These are phyloP conservation scores for Rhizoctonia solani DNA, from an alignment of 1,284 basidiomycete species.

Conservation along the genomic window DNA sequence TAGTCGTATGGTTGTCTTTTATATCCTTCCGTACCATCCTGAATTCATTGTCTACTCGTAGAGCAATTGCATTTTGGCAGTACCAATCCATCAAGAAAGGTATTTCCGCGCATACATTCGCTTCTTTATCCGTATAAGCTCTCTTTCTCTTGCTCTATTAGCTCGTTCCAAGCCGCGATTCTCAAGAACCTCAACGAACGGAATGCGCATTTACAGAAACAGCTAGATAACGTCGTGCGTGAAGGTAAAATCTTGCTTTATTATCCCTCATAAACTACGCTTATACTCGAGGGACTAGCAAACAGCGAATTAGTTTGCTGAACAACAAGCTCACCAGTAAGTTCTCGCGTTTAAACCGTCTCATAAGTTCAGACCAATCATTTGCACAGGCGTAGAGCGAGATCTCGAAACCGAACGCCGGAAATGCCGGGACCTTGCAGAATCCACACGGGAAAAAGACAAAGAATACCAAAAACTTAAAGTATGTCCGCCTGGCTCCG, in stretches of 20 bases:
- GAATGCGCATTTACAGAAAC: constrained; percentile 63
- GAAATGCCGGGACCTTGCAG: constrained; percentile 71
- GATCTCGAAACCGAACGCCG: constrained; percentile 78
- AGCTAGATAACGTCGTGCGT: constrained; percentile 46
- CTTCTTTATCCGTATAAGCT: no score
- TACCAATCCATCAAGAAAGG: constrained; percentile 86
- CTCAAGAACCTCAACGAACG: constrained; percentile 77
- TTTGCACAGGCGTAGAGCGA: constrained; percentile 63
- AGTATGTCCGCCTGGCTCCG: constrained; percentile 50
- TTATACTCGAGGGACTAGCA: constrained; percentile 50
- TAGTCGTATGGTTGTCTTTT: constrained; percentile 63
- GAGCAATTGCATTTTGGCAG: constrained; percentile 84
- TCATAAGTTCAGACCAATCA: not conserved
- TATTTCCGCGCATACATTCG: constrained; percentile 44
- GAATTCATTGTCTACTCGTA: constrained; percentile 42
- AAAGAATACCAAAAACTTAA: constrained; percentile 87
- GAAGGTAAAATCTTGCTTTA: no score
- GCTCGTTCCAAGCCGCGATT: constrained; percentile 79
- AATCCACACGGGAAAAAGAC: constrained; percentile 71
- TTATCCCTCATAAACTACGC: no score
- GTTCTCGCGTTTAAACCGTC: constrained; percentile 34
- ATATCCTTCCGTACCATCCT: not conserved
- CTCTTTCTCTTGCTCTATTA: constrained; percentile 42
- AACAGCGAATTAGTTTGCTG: constrained; percentile 73
- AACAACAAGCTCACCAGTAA: constrained; percentile 66